Conservation (phyloP, 164 flowering plant species). For the Nelumbo lutea region DNA sequence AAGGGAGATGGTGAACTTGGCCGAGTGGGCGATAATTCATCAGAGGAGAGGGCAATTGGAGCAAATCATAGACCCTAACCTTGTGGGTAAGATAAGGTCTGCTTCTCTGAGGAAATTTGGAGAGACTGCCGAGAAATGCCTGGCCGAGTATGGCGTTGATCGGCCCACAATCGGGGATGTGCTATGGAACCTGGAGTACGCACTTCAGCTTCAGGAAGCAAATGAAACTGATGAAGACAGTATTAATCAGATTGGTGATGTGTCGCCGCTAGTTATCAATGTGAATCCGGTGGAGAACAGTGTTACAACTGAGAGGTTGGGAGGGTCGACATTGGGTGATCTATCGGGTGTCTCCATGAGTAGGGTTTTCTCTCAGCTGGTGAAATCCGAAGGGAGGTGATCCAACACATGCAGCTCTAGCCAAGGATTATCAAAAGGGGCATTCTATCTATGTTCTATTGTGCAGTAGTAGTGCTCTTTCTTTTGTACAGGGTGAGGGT, state of each 20-base stretch:
- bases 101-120: conserved; percentile 69
- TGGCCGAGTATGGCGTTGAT: conserved; percentile 72
- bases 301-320: conserved; percentile 27
- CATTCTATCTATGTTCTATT: too few relatives aligned
- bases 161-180: conserved; percentile 86
- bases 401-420: too few relatives aligned
- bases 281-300: conserved; percentile 24
- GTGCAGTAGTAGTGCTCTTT: too few relatives aligned
- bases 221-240: conserved; percentile 69
- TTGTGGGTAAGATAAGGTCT: conserved; percentile 52
- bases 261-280: conserved; percentile 43
- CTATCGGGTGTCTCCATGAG: conserved; percentile 61
- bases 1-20: conserved; percentile 67
- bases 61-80: conserved; percentile 52
- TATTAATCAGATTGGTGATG: conserved; percentile 48
- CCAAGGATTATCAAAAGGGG: too few relatives aligned
- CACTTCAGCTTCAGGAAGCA: conserved; percentile 72
- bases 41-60: conserved; percentile 65
- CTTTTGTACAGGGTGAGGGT: background rate
- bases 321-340: conserved; percentile 37
- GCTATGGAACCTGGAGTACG: conserved; percentile 75
- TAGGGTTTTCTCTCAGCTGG: conserved; percentile 71
- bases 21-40: conserved; percentile 84
- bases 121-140: conserved; percentile 82
- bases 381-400: conserved; percentile 67